A percentile compares a stretch with the other conserved stretches of the same genome.
These are phyloP conservation scores for Stereocaulon alpinum DNA, from an alignment of 495 filamentous ascomycete species.

Conservation along the genomic window DNA sequence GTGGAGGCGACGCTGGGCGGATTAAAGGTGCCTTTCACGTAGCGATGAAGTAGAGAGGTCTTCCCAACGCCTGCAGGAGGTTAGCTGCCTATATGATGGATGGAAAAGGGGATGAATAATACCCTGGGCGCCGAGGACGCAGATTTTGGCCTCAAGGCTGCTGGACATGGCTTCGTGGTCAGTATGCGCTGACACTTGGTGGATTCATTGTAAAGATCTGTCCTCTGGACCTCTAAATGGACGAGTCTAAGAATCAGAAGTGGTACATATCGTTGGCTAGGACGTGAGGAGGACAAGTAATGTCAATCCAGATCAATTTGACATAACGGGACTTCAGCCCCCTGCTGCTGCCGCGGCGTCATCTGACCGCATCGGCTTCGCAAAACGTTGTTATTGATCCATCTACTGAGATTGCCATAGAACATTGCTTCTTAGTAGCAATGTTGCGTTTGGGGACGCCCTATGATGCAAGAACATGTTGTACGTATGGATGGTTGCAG, in stretches of 20 bases:
- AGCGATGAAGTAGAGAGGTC: slow-evolving; percentile 82
- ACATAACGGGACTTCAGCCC: background rate
- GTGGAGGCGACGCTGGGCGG: slow-evolving; percentile 59
- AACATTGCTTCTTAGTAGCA: no score
- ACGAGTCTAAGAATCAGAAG: background rate
- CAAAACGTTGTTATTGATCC: background rate
- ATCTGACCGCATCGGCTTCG: background rate
- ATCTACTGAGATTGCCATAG: background rate
- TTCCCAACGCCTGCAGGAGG: slow-evolving; percentile 68
- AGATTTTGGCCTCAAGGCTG: slow-evolving; percentile 83
- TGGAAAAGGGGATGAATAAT: background rate
- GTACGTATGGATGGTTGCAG: no score
- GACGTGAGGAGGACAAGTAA: background rate
- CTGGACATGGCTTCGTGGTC: slow-evolving; percentile 44
- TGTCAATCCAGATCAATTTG: background rate
- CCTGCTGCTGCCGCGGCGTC: background rate
- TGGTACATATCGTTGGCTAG: background rate
- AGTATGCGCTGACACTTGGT: background rate
- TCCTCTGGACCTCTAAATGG: background rate
- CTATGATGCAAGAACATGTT: no score
- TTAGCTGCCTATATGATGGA: slow-evolving; percentile 17
- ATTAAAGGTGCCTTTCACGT: slow-evolving; percentile 68
- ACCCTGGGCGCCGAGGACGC: slow-evolving; percentile 78
- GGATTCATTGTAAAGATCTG: background rate
- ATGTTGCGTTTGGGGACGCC: no score